A percentile compares a stretch with the other conserved stretches of the same genome.
Evolutionary conservation across 176 grass and related monocot genomes (phyloP).

Genomic region (Cenchrus fungigraminus): DNA sequence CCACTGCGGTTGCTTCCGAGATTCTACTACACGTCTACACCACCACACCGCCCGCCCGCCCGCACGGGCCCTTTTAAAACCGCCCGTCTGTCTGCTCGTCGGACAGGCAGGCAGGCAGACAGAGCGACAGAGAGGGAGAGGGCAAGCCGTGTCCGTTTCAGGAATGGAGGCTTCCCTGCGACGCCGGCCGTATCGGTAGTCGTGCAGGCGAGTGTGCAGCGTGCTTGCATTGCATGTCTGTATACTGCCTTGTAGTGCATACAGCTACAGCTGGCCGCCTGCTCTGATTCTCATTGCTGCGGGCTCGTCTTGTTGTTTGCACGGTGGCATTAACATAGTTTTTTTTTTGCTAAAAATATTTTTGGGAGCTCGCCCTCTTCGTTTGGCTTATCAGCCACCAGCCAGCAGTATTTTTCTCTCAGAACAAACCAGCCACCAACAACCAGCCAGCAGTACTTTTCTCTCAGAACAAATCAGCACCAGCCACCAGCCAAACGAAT

Average conservation of each 20-base stretch:
- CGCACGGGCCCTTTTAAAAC: slow-evolving; percentile 33
- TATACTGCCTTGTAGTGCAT: not conserved
- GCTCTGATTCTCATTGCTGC: not conserved
- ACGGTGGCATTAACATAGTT: not conserved
- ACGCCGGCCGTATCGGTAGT: not conserved
- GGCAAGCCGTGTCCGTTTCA: slow-evolving; percentile 17
- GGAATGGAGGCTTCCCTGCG: slow-evolving; percentile 17
- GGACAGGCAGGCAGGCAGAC: not conserved
- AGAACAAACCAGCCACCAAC: no score
- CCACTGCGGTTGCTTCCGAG: slow-evolving; percentile 13
- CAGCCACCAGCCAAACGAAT: no score
- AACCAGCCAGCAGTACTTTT: no score
- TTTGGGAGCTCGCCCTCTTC: not conserved
- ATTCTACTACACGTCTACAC: not conserved
- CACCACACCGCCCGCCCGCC: not conserved
- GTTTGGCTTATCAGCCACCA: no score
- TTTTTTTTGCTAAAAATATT: not conserved
- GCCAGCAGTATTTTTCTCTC: no score
- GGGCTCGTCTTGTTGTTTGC: not conserved
- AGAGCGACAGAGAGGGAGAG: not conserved
- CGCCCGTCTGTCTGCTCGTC: not conserved
- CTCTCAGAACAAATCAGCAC: no score
- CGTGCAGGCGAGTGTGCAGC: not conserved
- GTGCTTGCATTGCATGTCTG: not conserved
- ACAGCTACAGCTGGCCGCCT: not conserved